Percentiles rank a stretch among this genome's conserved stretches.
phyloP scores from a whole-genome alignment of 371 early-diverging fungal genomes.

The Mortierella sp. region DNA sequence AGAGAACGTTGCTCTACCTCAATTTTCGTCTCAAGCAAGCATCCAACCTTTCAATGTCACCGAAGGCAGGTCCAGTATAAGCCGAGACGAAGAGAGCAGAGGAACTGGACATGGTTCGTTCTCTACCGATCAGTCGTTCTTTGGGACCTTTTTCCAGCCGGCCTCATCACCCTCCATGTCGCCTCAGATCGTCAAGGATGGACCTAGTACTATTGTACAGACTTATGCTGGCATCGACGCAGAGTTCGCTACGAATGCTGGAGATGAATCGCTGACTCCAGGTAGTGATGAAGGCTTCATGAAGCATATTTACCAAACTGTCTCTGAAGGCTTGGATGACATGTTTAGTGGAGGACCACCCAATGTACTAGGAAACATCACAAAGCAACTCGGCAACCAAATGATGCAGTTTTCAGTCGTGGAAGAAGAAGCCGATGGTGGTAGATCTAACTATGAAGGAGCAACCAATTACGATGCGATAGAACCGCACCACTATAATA shows the following conservation, averaged over 20 bases:
- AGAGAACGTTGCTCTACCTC: constrained; percentile 64
- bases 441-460: not conserved
- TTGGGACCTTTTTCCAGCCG: not conserved
- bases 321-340: constrained; percentile 76
- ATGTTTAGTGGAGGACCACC: constrained; percentile 67
- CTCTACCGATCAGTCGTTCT: not conserved
- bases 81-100: not conserved
- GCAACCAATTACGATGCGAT: no score
- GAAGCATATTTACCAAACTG: constrained; percentile 77
- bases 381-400: constrained; percentile 75
- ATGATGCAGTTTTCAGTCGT: constrained; percentile 64
- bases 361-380: constrained; percentile 78
- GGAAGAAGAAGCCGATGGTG: constrained; percentile 12
- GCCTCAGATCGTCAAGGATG: not conserved
- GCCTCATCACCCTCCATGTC: not conserved
- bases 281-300: constrained; percentile 59
- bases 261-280: no score
- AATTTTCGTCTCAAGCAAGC: constrained; percentile 32
- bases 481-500: no score
- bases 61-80: not conserved
- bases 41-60: not conserved
- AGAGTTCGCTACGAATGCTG: not conserved
- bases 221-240: not conserved
- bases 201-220: no score
- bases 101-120: not conserved